phyloP scores from a whole-genome alignment of 2,329 filamentous ascomycete species.

The Colletotrichum filicis region DNA sequence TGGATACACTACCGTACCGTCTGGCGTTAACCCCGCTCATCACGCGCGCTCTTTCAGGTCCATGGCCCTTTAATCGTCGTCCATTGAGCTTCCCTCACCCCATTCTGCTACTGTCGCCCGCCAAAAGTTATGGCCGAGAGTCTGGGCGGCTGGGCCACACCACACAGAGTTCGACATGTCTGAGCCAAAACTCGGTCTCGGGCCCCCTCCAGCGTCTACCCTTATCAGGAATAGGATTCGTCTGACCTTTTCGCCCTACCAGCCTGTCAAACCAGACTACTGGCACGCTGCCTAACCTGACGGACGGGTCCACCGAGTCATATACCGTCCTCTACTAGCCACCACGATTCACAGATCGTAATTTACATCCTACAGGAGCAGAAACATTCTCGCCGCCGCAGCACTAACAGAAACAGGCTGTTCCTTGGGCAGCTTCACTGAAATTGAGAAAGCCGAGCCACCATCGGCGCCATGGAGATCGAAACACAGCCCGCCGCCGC shows the following conservation, averaged over 20 bases:
- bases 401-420: conserved; percentile 16
- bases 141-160: conserved; percentile 1
- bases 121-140: background rate
- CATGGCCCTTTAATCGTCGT: background rate
- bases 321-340: background rate
- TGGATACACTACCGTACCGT: background rate
- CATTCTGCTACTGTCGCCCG: background rate
- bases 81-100: background rate
- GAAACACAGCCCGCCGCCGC: conserved; percentile 14
- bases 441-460: background rate
- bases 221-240: conserved; percentile 27
- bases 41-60: conserved; percentile 15
- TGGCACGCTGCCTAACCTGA: conserved; percentile 30
- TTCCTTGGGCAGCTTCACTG: conserved; percentile 8
- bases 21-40: background rate
- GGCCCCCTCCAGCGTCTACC: conserved; percentile 16
- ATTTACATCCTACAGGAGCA: conserved; percentile 18
- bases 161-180: conserved; percentile 7
- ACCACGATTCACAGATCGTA: conserved; percentile 9
- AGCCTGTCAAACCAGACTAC: conserved; percentile 27
- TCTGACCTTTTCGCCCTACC: conserved; percentile 27
- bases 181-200: conserved; percentile 18
- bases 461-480: conserved; percentile 12
- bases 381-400: conserved; percentile 24
- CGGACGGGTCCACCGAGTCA: conserved; percentile 31